Percentiles rank a stretch among this genome's conserved stretches.
Conservation (phyloP, 2,329 filamentous ascomycete species). For the Zymoseptoria brevis region DNA sequence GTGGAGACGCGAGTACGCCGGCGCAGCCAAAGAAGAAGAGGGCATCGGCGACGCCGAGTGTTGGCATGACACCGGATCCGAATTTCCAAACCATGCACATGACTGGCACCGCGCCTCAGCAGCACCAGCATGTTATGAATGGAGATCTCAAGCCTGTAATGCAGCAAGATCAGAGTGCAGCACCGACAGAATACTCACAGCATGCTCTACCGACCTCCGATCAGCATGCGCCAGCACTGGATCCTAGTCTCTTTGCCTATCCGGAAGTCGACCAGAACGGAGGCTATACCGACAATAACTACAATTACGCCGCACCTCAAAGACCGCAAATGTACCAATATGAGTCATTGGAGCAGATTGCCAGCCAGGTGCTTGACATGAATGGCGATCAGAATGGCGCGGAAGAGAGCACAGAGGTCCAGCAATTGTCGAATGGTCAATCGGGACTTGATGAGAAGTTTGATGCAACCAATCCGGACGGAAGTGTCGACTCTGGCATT, state of each 20-base stretch:
- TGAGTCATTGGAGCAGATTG: constrained; percentile 30
- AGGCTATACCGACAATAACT: constrained; percentile 9
- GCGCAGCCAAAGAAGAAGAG: constrained; percentile 6
- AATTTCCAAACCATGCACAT: not conserved
- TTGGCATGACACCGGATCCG: not conserved
- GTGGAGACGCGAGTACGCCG: constrained; percentile 26
- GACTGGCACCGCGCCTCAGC: not conserved
- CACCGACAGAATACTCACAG: constrained; percentile 7
- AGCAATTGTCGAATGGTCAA: constrained; percentile 12
- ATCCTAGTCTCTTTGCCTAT: constrained; percentile 14
- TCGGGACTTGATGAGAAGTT: constrained; percentile 6
- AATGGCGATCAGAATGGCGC: constrained; percentile 15
- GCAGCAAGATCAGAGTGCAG: constrained; percentile 1
- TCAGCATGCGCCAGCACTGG: constrained; percentile 16
- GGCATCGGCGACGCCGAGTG: not conserved
- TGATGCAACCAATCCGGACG: constrained; percentile 17
- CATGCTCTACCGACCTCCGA: constrained; percentile 2
- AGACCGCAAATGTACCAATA: constrained; percentile 18
- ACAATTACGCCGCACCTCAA: constrained; percentile 19
- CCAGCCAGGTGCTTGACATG: constrained; percentile 31
- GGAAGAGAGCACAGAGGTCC: constrained; percentile 12
- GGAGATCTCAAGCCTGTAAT: constrained; percentile 3
- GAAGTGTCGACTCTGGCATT: constrained; percentile 26
- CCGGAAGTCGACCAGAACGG: constrained; percentile 2
- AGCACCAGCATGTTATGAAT: constrained; percentile 1